Base-by-base conservation (phyloP, 1,284 basidiomycete species). In the Lentinula novae-zelandiae region DNA sequence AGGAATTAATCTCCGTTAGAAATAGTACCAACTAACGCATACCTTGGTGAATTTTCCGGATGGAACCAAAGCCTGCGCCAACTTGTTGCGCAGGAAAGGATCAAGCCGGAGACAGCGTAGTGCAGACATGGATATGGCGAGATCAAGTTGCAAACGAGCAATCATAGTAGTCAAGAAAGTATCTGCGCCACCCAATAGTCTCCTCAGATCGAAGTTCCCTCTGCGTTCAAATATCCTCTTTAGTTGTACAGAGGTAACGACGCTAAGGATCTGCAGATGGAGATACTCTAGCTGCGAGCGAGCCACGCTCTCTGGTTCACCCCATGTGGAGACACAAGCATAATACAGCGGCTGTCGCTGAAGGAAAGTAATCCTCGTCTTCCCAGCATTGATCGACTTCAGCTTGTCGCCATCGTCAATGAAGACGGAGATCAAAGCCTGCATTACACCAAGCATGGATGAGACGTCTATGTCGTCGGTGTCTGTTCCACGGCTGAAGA, bases 231-330 rank as follows among this genome's bases (percentile, higher is more conserved):
- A 98, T 65, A 96, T 91, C 44, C 86, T 81, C 34, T 84, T 82
- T 4, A 99, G 79, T 72, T 98, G 95, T 7, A 89, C 81, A 1
- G 85, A 89, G 0, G 95, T 92, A 38, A 98, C 86, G 31, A 98
- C 87, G 65, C 92, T 95, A 53, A 98, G 75, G 55, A 98, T 92
- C 74, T 97, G 95, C 3, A 96, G 78, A 71, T 99, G 90, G 8
- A 99, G 81, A 73, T 96, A 96, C 72, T 98, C 96, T 65, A 99
- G 83, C 77, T 98, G 96, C 52, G 87, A 85, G 53, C 95, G 86
- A 65, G 92, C 93, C 67, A 96, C 89, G 65, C 90, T 91, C 73
- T 96, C 94, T 0, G 96, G 95, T 73, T 97, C 95, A 33, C 92
- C 91, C 92, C 93, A 96, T 22, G 88, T 86, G 33, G 93, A 95